phyloP scores from a whole-genome alignment of 2,329 filamentous ascomycete species.

The Diplodia intermedia region DNA sequence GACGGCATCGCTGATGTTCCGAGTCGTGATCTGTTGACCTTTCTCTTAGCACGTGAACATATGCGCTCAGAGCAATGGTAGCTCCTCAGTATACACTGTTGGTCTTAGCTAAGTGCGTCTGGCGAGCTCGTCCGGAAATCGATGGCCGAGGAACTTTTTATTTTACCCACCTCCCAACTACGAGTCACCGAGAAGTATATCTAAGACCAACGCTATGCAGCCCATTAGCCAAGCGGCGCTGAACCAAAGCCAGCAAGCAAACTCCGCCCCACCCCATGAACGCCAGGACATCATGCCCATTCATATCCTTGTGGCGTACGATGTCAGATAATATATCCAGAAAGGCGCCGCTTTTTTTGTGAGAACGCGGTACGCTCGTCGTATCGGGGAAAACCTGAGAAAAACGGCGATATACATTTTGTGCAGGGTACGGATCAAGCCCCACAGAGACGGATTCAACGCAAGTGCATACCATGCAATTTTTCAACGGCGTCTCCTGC shows the following conservation, averaged over 20 bases:
- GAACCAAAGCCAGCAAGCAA: conserved; percentile 20
- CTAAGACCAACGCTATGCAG: conserved; percentile 33
- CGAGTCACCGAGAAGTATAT: conserved; percentile 19
- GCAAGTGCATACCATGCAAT: conserved; percentile 6
- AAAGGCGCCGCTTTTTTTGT: conserved; percentile 32
- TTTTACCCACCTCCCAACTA: conserved; percentile 19
- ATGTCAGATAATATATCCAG: conserved; percentile 36
- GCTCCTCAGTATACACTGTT: background rate
- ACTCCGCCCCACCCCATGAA: conserved; percentile 29
- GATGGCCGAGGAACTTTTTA: conserved; percentile 8
- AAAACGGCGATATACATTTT: conserved; percentile 24
- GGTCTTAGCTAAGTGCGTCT: background rate
- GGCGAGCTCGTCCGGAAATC: conserved; percentile 8
- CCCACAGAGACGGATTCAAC: background rate
- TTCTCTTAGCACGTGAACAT: background rate
- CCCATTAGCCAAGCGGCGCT: conserved; percentile 24
- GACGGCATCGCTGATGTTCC: background rate
- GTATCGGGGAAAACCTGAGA: background rate
- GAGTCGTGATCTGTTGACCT: background rate
- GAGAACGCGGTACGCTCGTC: conserved; percentile 25
- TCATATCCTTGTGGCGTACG: conserved; percentile 43
- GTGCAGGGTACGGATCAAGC: conserved; percentile 7
- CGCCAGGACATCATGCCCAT: conserved; percentile 41
- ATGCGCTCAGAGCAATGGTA: background rate
- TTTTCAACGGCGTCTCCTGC: conserved; percentile 26